These are phyloP conservation scores for Podosphaera aphanis DNA, from an alignment of 2,329 filamentous ascomycete species.

Conservation along the genomic window DNA sequence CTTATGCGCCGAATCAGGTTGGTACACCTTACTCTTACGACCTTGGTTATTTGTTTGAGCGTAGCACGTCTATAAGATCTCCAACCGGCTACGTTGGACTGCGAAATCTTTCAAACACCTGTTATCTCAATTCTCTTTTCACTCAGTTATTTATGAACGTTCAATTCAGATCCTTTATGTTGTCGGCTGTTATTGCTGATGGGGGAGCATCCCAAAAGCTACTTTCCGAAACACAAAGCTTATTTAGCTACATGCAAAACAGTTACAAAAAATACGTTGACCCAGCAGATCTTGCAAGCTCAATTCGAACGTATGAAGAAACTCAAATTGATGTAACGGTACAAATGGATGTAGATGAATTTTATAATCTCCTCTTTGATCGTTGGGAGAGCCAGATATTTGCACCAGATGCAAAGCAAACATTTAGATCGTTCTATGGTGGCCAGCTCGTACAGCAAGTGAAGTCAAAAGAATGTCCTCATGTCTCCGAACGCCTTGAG, in stretches of 20 bases:
- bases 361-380: conserved; percentile 84
- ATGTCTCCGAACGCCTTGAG: conserved; percentile 77
- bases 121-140: conserved; percentile 85
- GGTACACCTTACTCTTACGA: conserved; percentile 35
- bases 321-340: conserved; percentile 61
- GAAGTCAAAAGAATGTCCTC: conserved; percentile 79
- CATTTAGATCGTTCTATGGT: conserved; percentile 66
- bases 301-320: conserved; percentile 65
- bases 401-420: conserved; percentile 40
- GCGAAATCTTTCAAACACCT: conserved; percentile 84
- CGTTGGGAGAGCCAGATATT: conserved; percentile 67
- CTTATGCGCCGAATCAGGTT: conserved; percentile 17
- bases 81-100: conserved; percentile 68
- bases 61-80: conserved; percentile 44
- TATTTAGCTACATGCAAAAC: conserved; percentile 75
- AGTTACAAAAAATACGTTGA: conserved; percentile 52
- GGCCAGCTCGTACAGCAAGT: conserved; percentile 86
- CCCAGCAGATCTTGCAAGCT: conserved; percentile 45
- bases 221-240: conserved; percentile 50
- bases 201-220: conserved; percentile 35
- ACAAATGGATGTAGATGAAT: conserved; percentile 97
- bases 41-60: conserved; percentile 37
- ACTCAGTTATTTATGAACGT: conserved; percentile 94
- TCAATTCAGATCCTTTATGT: conserved; percentile 64
- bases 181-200: conserved; percentile 34